Evolutionary conservation across 2,329 filamentous ascomycete species (phyloP).

Genomic region (Thielaviopsis musarum): DNA sequence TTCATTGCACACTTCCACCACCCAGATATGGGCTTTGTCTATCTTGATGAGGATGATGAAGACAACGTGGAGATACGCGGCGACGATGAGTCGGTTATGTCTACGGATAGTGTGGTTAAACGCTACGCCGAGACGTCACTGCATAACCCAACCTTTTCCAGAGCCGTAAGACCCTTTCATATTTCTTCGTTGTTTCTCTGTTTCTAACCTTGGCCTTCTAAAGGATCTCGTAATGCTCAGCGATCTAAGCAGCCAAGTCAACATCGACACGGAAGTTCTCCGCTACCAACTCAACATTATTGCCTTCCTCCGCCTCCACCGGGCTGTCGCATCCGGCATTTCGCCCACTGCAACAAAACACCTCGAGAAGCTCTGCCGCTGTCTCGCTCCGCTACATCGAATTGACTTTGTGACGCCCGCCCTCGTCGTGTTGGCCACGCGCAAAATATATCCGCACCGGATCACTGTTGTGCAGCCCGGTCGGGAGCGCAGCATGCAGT

Average conservation of each 20-base stretch:
- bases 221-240: constrained; percentile 44
- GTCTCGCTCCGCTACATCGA: constrained; percentile 66
- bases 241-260: constrained; percentile 38
- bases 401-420: constrained; percentile 71
- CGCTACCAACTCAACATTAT: constrained; percentile 80
- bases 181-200: neutral
- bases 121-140: constrained; percentile 15
- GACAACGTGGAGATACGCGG: constrained; percentile 19
- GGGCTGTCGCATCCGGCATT: constrained; percentile 64
- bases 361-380: constrained; percentile 50
- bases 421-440: constrained; percentile 63
- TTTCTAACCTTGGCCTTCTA: constrained; percentile 12
- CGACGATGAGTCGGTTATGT: constrained; percentile 18
- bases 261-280: constrained; percentile 57
- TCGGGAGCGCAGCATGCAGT: constrained; percentile 77
- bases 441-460: constrained; percentile 78
- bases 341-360: constrained; percentile 65
- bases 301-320: constrained; percentile 73
- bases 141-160: constrained; percentile 20
- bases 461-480: constrained; percentile 52
- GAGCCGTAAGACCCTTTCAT: constrained; percentile 22
- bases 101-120: constrained; percentile 30
- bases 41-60: constrained; percentile 37
- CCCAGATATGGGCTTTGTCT: constrained; percentile 52
- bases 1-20: constrained; percentile 79